Conservation (phyloP, 352 stramenopile genomes). For the Phytophthora macrochlamydospora region DNA sequence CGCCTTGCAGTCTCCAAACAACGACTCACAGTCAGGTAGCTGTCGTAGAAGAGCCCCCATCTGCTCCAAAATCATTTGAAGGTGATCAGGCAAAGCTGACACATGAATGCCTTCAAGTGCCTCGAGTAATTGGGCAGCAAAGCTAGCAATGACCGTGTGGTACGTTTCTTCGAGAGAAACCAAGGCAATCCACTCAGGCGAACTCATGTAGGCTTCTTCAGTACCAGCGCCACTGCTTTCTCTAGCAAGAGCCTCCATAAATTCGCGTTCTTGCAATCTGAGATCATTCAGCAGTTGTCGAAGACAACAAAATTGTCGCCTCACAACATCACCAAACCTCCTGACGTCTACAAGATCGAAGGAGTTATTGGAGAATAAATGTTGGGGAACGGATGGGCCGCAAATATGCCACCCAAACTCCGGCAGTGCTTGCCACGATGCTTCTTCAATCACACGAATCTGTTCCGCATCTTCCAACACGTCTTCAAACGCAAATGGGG, state of each 20-base stretch:
- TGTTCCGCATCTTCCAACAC: too few relatives aligned
- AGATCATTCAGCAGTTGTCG: conserved; percentile 38
- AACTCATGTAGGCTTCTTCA: conserved; percentile 20
- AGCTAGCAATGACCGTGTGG: conserved; percentile 29
- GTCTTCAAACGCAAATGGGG: too few relatives aligned
- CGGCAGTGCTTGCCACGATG: conserved; percentile 12
- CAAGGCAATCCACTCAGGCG: conserved; percentile 36
- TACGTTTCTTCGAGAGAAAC: conserved; percentile 43
- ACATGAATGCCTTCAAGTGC: conserved; percentile 18
- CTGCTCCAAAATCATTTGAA: conserved; percentile 33
- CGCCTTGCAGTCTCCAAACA: conserved; percentile 52
- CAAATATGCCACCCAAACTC: conserved; percentile 29
- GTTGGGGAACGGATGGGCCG: conserved; percentile 3
- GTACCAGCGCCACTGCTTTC: conserved; percentile 3
- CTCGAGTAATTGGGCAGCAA: conserved; percentile 26
- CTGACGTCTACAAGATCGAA: conserved; percentile 21
- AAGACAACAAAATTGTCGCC: conserved; percentile 20
- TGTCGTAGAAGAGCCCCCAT: conserved; percentile 46
- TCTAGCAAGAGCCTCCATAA: conserved; percentile 36
- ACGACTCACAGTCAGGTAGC: conserved; percentile 61
- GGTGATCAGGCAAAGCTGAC: conserved; percentile 5
- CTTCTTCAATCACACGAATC: too few relatives aligned
- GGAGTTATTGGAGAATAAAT: conserved; percentile 14
- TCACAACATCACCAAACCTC: conserved; percentile 13
- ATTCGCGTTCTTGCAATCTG: conserved; percentile 33